Percentiles rank a stretch among this genome's conserved stretches.
Conservation (phyloP, 2,329 filamentous ascomycete genomes). For the Coniochaeta hoffmannii region DNA sequence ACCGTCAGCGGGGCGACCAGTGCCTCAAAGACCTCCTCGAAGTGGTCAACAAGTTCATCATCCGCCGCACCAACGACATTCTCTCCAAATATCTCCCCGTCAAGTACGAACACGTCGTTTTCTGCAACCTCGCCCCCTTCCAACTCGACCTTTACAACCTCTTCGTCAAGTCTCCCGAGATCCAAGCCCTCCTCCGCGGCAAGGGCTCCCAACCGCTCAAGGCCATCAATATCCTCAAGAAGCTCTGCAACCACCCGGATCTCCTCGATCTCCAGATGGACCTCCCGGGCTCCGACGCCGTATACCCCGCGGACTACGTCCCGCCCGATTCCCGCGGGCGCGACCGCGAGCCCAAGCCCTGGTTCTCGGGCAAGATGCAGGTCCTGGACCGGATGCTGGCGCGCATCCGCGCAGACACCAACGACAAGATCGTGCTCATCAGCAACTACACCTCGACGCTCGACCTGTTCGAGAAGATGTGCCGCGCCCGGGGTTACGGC, state of each 20-base stretch:
- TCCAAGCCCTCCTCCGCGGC: slow-evolving; percentile 82
- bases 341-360: slow-evolving; percentile 86
- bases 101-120: slow-evolving; percentile 99
- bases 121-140: slow-evolving; percentile 90
- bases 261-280: slow-evolving; percentile 77
- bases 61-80: slow-evolving; percentile 94
- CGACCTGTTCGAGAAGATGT: slow-evolving; percentile 88
- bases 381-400: slow-evolving; percentile 98
- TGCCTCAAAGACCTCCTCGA: slow-evolving; percentile 72
- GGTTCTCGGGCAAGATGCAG: slow-evolving; percentile 98
- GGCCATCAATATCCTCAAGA: slow-evolving; percentile 94
- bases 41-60: slow-evolving; percentile 97
- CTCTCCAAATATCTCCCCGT: slow-evolving; percentile 94
- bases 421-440: slow-evolving; percentile 98
- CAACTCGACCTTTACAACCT: slow-evolving; percentile 93
- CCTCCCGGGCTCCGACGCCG: slow-evolving; percentile 75
- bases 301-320: slow-evolving; percentile 80
- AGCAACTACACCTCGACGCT: slow-evolving; percentile 97
- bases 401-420: slow-evolving; percentile 89
- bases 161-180: slow-evolving; percentile 92
- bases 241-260: slow-evolving; percentile 97
- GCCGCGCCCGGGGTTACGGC: slow-evolving; percentile 77
- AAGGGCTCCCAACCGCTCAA: slow-evolving; percentile 96
- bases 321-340: slow-evolving; percentile 81
- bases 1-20: slow-evolving; percentile 76